These are phyloP conservation scores for Beta macrorhiza DNA, from an alignment of 179 eudicot species.

Conservation along the genomic window DNA sequence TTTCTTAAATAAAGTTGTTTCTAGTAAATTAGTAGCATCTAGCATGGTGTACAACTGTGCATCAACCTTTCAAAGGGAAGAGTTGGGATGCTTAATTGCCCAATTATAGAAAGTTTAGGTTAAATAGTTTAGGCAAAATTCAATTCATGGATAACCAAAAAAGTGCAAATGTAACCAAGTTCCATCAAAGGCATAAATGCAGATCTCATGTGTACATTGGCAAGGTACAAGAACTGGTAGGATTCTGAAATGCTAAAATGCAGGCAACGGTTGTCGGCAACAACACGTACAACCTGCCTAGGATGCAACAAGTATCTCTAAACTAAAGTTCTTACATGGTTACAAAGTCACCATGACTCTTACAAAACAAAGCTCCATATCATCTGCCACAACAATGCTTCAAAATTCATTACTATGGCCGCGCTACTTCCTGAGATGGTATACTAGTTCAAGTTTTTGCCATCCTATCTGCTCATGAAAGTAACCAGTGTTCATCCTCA, in stretches of 20 bases:
- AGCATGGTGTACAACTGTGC: too few species aligned
- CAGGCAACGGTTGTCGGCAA: conserved; percentile 18
- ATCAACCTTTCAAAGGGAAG: too few species aligned
- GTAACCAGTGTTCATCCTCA: background rate
- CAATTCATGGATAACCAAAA: background rate
- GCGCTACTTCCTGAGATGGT: conserved; percentile 2
- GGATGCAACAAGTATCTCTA: background rate
- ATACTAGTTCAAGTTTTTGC: background rate
- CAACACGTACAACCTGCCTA: conserved; percentile 12
- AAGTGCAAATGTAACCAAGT: background rate
- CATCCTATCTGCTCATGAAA: background rate
- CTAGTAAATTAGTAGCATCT: too few species aligned
- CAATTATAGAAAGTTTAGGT: too few species aligned
- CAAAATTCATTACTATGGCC: conserved; percentile 11
- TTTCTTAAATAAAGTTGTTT: too few species aligned
- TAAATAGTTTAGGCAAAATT: too few species aligned
- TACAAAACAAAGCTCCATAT: background rate
- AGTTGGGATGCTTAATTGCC: too few species aligned
- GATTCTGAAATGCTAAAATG: background rate
- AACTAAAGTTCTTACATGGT: conserved; percentile 11
- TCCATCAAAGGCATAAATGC: background rate
- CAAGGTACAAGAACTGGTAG: conserved; percentile 2
- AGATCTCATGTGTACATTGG: background rate
- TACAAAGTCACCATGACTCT: background rate
- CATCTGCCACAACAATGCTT: conserved; percentile 14